These are phyloP conservation scores for Emergomyces africanus DNA, from an alignment of 2,329 filamentous ascomycete species.

Conservation along the genomic window DNA sequence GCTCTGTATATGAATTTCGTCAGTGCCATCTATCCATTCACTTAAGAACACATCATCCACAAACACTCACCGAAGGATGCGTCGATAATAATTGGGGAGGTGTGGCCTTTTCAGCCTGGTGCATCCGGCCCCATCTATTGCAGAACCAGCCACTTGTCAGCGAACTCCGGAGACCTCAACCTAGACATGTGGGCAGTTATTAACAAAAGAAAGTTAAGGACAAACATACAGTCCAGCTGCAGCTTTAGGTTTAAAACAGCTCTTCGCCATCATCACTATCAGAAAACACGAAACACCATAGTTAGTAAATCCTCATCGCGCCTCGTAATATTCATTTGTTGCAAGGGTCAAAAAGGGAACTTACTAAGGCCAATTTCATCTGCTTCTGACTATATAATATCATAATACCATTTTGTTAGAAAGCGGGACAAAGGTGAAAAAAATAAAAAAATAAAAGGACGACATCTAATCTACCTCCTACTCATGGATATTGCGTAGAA, in stretches of 20 bases:
- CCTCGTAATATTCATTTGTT: not conserved
- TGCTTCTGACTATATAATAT: slow-evolving; percentile 37
- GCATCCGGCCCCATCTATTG: slow-evolving; percentile 38
- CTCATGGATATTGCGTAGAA: not conserved
- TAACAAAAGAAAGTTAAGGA: not conserved
- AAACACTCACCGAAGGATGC: slow-evolving; percentile 39
- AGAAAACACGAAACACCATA: not conserved
- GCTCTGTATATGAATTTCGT: slow-evolving; percentile 17
- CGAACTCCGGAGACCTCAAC: not conserved
- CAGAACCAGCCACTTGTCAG: not conserved
- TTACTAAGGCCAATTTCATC: slow-evolving; percentile 47
- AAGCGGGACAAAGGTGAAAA: not conserved
- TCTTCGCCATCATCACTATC: slow-evolving; percentile 48
- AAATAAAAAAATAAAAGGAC: not conserved
- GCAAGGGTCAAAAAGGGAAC: slow-evolving; percentile 1
- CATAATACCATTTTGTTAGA: slow-evolving; percentile 3
- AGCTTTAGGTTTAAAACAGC: slow-evolving; percentile 46
- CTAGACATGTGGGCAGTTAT: not conserved
- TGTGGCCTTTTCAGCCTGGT: slow-evolving; percentile 30
- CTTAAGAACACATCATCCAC: not conserved
- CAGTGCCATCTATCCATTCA: not conserved
- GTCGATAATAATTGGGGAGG: slow-evolving; percentile 48
- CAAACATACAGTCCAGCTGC: slow-evolving; percentile 38
- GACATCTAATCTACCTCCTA: not conserved
- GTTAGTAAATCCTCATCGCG: slow-evolving; percentile 10